Base-by-base conservation (phyloP, 306 rosid genomes). In the Styphnolobium japonicum region DNA sequence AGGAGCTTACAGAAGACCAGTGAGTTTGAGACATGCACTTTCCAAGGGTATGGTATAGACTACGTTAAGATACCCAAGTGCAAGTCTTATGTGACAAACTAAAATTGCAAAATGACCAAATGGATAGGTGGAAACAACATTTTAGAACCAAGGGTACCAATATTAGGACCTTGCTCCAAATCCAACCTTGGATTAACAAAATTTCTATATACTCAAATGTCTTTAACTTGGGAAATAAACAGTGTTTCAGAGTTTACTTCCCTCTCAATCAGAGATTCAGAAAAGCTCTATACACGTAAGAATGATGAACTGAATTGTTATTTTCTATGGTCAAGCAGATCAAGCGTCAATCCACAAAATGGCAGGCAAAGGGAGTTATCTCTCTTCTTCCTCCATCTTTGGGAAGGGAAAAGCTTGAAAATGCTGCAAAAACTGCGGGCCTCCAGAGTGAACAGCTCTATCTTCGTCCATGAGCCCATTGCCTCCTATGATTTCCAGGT, bases 401-500 rank as follows among this genome's bases (percentile, higher is more conserved):
- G 18, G 27, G 14, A 18, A 6, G 60, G 71, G 29, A 45, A 81
- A 42, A 68, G 48, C 75, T 57, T 10, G 14, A 11, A 63, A 74
- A 60, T 36, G 40, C 39, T 15, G 18, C 69, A 63, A 10, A 25
- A 45, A 4, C 52, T 2, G 10, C 7, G 51, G 42, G 43, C 65
- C 34, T 40, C 43, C 14, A 29, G 18, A 53, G 55, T 42, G 5
- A 33, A 63, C 51, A 60, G 53, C 62, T 46, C 84, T 89, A 92
- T 58, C 89, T 82, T 71, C 97, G 80, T 19, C 93, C 94, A 40
- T 83, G 73, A 6, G 79, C 67, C 90, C 90, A 81, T 33, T 86
- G 81, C 72, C 89, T 91, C 53, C 79, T 91, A 29, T 82, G 83
- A 74, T 84, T 85, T 75, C 88, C 89, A 3, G 88, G 84, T 81